Evolutionary conservation across 2,329 filamentous ascomycete genomes (phyloP).

Genomic region (Xylaria sp.): DNA sequence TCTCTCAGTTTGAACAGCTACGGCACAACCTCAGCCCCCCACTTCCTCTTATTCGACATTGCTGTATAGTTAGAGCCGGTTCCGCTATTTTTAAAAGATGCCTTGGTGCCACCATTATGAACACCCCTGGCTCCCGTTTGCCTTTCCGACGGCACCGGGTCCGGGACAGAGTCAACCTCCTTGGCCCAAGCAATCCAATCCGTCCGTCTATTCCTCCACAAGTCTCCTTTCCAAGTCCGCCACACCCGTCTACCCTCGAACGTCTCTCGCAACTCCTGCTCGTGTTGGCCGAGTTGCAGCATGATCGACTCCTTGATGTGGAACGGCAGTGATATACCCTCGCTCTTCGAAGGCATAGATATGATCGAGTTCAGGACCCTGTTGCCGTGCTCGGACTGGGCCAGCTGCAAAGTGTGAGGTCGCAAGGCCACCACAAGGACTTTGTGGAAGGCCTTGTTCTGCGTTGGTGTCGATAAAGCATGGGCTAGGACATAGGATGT

Average conservation of each 20-base stretch:
- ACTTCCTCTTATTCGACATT: slow-evolving; percentile 19
- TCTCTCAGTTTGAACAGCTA: no score
- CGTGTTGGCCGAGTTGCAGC: slow-evolving; percentile 49
- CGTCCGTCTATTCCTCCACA: slow-evolving; percentile 55
- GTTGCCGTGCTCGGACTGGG: slow-evolving; percentile 54
- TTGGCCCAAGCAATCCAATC: slow-evolving; percentile 63
- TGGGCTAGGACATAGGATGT: slow-evolving; percentile 55
- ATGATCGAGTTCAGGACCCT: slow-evolving; percentile 54
- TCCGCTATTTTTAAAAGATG: no score
- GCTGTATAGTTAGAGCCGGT: no score
- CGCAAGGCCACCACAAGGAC: slow-evolving; percentile 51
- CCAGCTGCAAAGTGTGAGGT: slow-evolving; percentile 50
- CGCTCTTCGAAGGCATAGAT: slow-evolving; percentile 52
- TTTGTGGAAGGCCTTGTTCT: slow-evolving; percentile 60
- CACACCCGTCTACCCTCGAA: slow-evolving; percentile 60
- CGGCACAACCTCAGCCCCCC: slow-evolving; percentile 1
- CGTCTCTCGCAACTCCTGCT: slow-evolving; percentile 53
- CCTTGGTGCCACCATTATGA: slow-evolving; percentile 1
- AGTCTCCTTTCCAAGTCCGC: slow-evolving; percentile 60
- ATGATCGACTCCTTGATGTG: slow-evolving; percentile 62
- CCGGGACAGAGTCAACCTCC: slow-evolving; percentile 45
- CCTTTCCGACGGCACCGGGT: slow-evolving; percentile 11
- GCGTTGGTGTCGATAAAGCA: slow-evolving; percentile 51
- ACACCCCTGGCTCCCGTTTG: slow-evolving; percentile 13
- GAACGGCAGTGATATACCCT: slow-evolving; percentile 54